Conservation (phyloP, 108 stramenopile species). For the Poteriospumella lacustris region DNA sequence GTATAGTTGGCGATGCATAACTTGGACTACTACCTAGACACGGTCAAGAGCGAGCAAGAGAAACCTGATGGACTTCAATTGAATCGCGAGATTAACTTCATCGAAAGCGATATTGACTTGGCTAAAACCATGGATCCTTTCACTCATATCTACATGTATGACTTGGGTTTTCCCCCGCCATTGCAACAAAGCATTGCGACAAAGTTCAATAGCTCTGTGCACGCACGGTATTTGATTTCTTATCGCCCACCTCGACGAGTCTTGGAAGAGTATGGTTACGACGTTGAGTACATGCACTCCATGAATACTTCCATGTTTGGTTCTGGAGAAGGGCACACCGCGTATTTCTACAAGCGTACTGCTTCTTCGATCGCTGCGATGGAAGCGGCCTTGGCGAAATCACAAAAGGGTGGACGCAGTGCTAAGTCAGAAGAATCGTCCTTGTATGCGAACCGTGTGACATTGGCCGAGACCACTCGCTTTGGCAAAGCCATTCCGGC, state of each 20-base stretch:
- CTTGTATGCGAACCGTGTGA: neutral
- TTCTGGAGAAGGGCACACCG: conserved; percentile 49
- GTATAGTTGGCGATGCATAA: conserved; percentile 24
- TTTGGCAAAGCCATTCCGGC: neutral
- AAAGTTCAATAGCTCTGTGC: conserved; percentile 33
- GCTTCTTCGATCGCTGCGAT: too few relatives aligned
- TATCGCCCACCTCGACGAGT: conserved; percentile 40
- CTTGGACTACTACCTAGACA: neutral
- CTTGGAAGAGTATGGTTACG: conserved; percentile 36
- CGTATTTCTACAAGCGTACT: conserved; percentile 49
- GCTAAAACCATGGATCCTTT: conserved; percentile 84
- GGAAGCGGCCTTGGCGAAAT: too few relatives aligned
- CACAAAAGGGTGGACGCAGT: neutral
- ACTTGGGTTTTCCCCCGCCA: conserved; percentile 65
- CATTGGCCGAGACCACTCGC: neutral
- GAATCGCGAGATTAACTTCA: conserved; percentile 53
- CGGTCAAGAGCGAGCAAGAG: neutral
- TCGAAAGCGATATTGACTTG: conserved; percentile 71
- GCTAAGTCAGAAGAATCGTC: neutral
- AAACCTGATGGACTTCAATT: conserved; percentile 1
- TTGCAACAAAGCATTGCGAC: conserved; percentile 37
- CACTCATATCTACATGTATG: conserved; percentile 97
- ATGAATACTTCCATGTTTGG: conserved; percentile 32
- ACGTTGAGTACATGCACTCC: conserved; percentile 20
- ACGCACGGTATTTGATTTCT: conserved; percentile 50